Base-by-base conservation (phyloP, 768 basidiomycete genomes). In the Tricholoma bakamatsutake region DNA sequence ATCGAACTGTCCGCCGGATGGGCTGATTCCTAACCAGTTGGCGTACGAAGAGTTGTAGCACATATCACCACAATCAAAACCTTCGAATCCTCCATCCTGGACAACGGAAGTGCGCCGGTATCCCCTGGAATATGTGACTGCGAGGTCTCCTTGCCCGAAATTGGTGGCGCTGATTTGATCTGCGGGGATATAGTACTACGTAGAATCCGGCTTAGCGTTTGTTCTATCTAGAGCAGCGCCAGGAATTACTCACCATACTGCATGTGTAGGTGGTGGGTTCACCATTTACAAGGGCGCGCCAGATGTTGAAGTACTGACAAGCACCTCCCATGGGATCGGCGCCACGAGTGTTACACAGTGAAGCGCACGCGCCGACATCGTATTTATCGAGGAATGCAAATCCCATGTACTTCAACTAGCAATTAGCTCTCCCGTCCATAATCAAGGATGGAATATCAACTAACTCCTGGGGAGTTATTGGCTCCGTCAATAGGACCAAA, bases 231-330 rank as follows among this genome's bases (percentile, higher is more conserved):
- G 31, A 8, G 24, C n/a, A 24, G 15, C 31, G 1, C 6, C 33
- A 24, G 15, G 28, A 21, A 30, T 4, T 2, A 64, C 75, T 50
- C 55, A 78, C 78, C 71, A 79, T 73, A 58, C 74, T 73, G 68
- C 78, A 80, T 37, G 75, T 75, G 64, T 79, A 79, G 0, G 76
- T 77, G 2, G 75, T 78, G 0, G 79, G 77, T n/a, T 61, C 57
- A 8, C 75, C 77, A 54, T 74, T 62, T 0, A 78, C 75, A 30
- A 79, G 66, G 11, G 77, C 78, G 34, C 77, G 73, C 78, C 77
- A 80, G 67, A 80, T 79, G 59, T 80, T 80, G 66, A 80, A 78
- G 69, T 72, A 80, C 53, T 73, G 71, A 65, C 79, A 80, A 5
- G 70, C 72, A 45, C 78, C 79, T 28, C 77, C 77, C 31, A 58